Conservation (phyloP, 2,329 filamentous ascomycete species). For the Trichoderma sp. region DNA sequence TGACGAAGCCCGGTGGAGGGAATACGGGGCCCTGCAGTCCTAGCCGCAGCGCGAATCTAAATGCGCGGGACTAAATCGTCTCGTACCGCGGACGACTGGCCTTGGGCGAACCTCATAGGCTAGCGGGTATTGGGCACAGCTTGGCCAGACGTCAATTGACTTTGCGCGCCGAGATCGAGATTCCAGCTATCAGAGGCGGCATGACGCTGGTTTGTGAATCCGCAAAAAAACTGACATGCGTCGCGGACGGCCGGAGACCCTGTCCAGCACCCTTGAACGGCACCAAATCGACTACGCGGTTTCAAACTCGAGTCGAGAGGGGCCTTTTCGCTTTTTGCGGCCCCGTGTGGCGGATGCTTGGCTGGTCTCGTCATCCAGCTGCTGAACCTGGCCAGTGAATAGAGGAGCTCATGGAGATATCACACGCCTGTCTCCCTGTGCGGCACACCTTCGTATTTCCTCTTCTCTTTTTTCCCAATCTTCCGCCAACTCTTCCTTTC, state of each 20-base stretch:
- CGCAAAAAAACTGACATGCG: not conserved
- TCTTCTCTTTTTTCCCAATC: not conserved
- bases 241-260: constrained; percentile 3
- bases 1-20: constrained; percentile 3
- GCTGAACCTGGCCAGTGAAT: constrained; percentile 9
- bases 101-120: not conserved
- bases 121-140: not conserved
- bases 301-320: constrained; percentile 14
- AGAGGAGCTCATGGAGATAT: constrained; percentile 15
- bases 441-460: constrained; percentile 22
- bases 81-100: constrained; percentile 12
- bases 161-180: constrained; percentile 19
- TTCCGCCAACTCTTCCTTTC: not conserved
- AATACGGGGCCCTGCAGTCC: constrained; percentile 18
- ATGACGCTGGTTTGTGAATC: constrained; percentile 12
- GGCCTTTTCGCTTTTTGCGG: not conserved
- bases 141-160: constrained; percentile 15
- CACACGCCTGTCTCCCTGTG: constrained; percentile 9
- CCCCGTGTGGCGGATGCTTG: constrained; percentile 13
- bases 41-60: constrained; percentile 16
- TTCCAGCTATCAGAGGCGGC: constrained; percentile 4
- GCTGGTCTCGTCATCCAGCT: not conserved
- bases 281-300: constrained; percentile 13
- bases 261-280: constrained; percentile 14
- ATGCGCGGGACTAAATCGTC: constrained; percentile 6